These are phyloP conservation scores for Phalaenopsis hybrid DNA, from an alignment of 116 monocot species.

Conservation along the genomic window DNA sequence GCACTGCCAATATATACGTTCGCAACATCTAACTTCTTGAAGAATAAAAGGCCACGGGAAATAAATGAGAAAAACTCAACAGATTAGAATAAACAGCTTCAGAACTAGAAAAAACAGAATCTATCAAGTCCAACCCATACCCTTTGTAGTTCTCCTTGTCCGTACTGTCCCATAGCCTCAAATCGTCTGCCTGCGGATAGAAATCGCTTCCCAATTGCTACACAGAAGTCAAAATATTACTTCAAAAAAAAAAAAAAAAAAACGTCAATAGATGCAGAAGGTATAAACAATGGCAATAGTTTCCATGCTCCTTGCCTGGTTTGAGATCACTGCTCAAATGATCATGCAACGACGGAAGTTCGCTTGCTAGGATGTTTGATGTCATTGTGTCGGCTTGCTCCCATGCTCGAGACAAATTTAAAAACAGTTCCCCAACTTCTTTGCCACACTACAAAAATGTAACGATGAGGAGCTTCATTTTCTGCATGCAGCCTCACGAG, in stretches of 20 bases:
- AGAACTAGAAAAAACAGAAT: too few species aligned
- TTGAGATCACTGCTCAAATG: conserved; percentile 49
- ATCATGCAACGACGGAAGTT: conserved; percentile 48
- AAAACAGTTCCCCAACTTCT: conserved; percentile 69
- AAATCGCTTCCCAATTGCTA: conserved; percentile 83
- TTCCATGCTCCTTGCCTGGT: conserved; percentile 52
- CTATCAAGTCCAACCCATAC: conserved; percentile 21
- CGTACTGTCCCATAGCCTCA: conserved; percentile 81
- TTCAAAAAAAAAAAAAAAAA: conserved; percentile 1
- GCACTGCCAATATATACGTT: too few species aligned
- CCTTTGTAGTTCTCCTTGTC: conserved; percentile 68
- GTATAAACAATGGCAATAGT: not conserved
- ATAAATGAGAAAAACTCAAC: too few species aligned
- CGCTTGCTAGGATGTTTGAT: conserved; percentile 45
- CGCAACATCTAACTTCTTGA: too few species aligned
- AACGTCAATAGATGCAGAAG: not conserved
- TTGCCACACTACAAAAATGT: conserved; percentile 55
- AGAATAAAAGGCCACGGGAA: too few species aligned
- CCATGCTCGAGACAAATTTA: conserved; percentile 78
- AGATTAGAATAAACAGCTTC: too few species aligned
- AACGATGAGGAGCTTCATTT: not conserved
- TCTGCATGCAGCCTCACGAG: not conserved
- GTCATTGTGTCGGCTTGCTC: conserved; percentile 75
- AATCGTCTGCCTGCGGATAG: conserved; percentile 77
- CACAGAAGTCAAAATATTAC: conserved; percentile 7